Evolutionary conservation across 139 green algal genomes (phyloP).

Genomic region (Coelastrella sp.): DNA sequence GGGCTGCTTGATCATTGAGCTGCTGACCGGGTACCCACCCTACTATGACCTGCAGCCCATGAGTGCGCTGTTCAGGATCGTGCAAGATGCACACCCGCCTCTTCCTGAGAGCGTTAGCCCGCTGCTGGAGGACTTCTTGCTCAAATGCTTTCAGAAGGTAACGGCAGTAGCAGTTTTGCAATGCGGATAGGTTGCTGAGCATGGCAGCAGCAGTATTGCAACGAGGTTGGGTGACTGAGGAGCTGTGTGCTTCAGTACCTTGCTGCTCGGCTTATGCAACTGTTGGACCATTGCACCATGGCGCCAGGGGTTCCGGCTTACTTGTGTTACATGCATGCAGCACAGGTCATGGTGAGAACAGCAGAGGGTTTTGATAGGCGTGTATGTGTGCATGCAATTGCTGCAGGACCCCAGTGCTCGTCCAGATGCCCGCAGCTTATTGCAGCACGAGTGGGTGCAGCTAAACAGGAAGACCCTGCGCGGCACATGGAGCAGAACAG

Average conservation of each 20-base stretch:
- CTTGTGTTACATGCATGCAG: too few species aligned
- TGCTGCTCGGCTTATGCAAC: too few species aligned
- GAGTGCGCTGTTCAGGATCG: constrained; percentile 95
- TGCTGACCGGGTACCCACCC: constrained; percentile 93
- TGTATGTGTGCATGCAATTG: background rate
- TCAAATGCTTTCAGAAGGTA: constrained; percentile 94
- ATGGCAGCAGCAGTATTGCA: background rate
- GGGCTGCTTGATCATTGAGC: constrained; percentile 95
- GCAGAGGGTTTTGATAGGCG: too few species aligned
- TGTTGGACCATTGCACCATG: too few species aligned
- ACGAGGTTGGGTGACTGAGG: too few species aligned
- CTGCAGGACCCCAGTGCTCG: constrained; percentile 86
- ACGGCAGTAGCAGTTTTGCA: too few species aligned
- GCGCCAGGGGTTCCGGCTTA: too few species aligned
- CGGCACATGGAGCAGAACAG: constrained; percentile 72
- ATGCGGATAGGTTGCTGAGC: too few species aligned
- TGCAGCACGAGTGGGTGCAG: constrained; percentile 92
- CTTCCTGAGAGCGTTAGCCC: constrained; percentile 85
- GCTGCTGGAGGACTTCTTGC: constrained; percentile 90
- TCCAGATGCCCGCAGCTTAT: constrained; percentile 80
- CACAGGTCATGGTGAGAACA: background rate
- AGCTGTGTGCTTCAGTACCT: too few species aligned
- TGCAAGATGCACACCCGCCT: constrained; percentile 89
- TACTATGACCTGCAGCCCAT: constrained; percentile 97
- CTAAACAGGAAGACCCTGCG: constrained; percentile 81